These are phyloP conservation scores for Colletotrichum paranaense DNA, from an alignment of 2,329 filamentous ascomycete species.

Conservation along the genomic window DNA sequence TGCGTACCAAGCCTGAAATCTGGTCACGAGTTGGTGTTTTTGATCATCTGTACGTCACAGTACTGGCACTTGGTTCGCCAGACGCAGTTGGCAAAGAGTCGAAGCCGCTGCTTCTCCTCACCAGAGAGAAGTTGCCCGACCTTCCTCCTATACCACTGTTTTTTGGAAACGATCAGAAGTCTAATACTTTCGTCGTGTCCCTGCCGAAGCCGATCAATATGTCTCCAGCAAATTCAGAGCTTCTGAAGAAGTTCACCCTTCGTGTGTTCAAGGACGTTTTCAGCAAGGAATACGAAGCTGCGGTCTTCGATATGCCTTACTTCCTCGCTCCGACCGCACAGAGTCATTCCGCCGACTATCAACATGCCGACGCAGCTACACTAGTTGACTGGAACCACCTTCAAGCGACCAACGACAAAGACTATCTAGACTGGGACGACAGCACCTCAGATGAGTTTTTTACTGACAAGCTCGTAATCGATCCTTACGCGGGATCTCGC, in stretches of 20 bases:
- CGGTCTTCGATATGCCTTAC: conserved; percentile 77
- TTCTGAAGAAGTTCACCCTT: conserved; percentile 79
- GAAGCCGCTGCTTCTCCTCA: conserved; percentile 76
- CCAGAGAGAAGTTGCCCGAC: conserved; percentile 71
- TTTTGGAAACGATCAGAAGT: conserved; percentile 72
- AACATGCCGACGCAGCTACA: neutral
- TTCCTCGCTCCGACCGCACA: conserved; percentile 75
- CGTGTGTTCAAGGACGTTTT: conserved; percentile 86
- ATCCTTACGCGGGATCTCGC: conserved; percentile 71
- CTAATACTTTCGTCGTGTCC: conserved; percentile 63
- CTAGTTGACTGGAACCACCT: conserved; percentile 73
- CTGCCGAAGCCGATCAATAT: conserved; percentile 57
- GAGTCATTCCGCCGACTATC: conserved; percentile 41
- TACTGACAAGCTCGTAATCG: conserved; percentile 63
- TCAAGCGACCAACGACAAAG: conserved; percentile 47
- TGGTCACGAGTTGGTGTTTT: conserved; percentile 67
- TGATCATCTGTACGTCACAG: conserved; percentile 70
- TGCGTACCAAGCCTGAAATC: conserved; percentile 81
- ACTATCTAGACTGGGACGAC: conserved; percentile 52
- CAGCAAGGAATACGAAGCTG: conserved; percentile 82
- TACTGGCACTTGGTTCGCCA: conserved; percentile 69
- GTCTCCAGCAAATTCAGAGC: conserved; percentile 55
- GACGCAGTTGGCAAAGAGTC: conserved; percentile 68
- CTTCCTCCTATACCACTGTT: conserved; percentile 79
- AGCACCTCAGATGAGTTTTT: conserved; percentile 61